These are phyloP conservation scores for Fabrea salina DNA, from an alignment of 169 alveolate species.

Conservation along the genomic window DNA sequence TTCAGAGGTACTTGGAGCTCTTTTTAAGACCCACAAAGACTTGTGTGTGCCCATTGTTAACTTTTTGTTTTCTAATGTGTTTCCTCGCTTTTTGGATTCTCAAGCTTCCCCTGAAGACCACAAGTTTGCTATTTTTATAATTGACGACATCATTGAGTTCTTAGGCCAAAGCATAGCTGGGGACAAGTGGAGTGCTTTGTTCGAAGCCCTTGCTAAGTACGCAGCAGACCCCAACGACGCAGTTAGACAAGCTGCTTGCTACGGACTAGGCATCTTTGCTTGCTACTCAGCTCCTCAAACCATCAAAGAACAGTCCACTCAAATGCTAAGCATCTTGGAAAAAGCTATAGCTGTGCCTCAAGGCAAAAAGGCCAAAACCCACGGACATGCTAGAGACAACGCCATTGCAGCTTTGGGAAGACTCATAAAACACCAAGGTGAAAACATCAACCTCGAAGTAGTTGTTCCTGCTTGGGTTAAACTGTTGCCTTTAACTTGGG, in stretches of 20 bases:
- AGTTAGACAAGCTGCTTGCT: conserved; percentile 81
- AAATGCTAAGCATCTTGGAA: conserved; percentile 43
- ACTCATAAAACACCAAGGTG: conserved; percentile 54
- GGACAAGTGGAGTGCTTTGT: conserved; percentile 56
- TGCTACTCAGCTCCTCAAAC: conserved; percentile 39
- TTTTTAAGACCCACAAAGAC: conserved; percentile 79
- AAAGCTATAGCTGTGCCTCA: conserved; percentile 46
- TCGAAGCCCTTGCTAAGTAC: conserved; percentile 55
- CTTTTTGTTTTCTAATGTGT: conserved; percentile 51
- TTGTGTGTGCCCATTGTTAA: conserved; percentile 48
- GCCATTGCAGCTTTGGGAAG: conserved; percentile 81
- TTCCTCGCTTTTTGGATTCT: no score
- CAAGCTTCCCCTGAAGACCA: conserved; percentile 52
- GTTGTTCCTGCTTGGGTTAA: conserved; percentile 54
- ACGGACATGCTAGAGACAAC: conserved; percentile 79
- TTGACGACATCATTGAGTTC: conserved; percentile 84
- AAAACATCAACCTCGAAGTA: conserved; percentile 25
- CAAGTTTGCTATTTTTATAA: conserved; percentile 61
- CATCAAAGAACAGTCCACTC: conserved; percentile 41
- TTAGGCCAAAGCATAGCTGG: conserved; percentile 59
- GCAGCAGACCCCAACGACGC: conserved; percentile 51
- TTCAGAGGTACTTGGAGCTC: conserved; percentile 78
- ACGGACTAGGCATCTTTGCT: conserved; percentile 81
- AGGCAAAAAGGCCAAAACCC: conserved; percentile 59
- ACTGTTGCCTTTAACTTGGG: conserved; percentile 62